phyloP scores from a whole-genome alignment of 345 rosid genomes.

The Excoecaria agallocha region DNA sequence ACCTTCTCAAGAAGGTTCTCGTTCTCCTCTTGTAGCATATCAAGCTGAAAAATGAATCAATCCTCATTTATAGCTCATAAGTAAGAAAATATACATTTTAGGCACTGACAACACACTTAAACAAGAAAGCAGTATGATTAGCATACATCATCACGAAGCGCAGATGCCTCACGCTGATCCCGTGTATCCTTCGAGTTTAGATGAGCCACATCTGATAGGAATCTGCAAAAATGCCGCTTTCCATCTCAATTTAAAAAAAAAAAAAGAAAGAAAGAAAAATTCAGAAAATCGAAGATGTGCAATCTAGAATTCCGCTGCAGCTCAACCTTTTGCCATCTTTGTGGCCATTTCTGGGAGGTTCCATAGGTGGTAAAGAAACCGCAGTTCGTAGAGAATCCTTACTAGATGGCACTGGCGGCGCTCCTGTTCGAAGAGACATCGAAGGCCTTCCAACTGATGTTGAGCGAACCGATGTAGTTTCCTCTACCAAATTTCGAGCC shows the following conservation, averaged over 20 bases:
- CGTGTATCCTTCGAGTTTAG: slow-evolving; percentile 47
- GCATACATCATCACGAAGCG: slow-evolving; percentile 93
- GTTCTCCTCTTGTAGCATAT: slow-evolving; percentile 73
- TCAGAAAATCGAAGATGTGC: not conserved
- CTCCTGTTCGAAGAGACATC: slow-evolving; percentile 44
- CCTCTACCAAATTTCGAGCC: slow-evolving; percentile 51
- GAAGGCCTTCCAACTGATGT: slow-evolving; percentile 60
- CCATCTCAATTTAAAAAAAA: not conserved
- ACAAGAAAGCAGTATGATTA: not conserved
- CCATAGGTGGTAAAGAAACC: slow-evolving; percentile 56
- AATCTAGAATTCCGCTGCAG: not conserved
- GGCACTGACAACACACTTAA: not conserved
- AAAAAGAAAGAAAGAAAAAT: no score
- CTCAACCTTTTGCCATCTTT: slow-evolving; percentile 58
- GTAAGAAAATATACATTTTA: not conserved
- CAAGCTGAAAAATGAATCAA: slow-evolving; percentile 52
- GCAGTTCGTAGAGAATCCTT: slow-evolving; percentile 61
- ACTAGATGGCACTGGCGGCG: slow-evolving; percentile 51
- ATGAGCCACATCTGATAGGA: slow-evolving; percentile 20
- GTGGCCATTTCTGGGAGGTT: slow-evolving; percentile 54
- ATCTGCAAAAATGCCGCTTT: slow-evolving; percentile 21
- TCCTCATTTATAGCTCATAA: not conserved
- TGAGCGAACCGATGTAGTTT: slow-evolving; percentile 44
- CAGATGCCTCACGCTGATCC: slow-evolving; percentile 85
- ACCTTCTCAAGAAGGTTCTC: slow-evolving; percentile 32